Base-by-base conservation (phyloP, 768 basidiomycete genomes). In the Russula compacta region DNA sequence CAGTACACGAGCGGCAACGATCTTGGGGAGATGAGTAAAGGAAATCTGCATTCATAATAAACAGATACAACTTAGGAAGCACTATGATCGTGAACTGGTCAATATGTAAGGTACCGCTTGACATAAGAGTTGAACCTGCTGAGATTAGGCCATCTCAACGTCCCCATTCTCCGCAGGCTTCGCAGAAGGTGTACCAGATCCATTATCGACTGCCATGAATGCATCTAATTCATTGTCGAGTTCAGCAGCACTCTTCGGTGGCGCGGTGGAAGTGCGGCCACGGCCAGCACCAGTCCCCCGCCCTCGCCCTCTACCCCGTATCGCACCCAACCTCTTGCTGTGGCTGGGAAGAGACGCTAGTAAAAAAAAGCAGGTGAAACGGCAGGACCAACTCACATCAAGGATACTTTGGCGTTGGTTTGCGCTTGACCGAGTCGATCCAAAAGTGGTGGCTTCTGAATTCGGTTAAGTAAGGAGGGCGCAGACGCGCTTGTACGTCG, bases 161-260 rank as follows among this genome's bases (percentile, higher is more conserved):
- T 17, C 53, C 17, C 61, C 64, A 35, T 43, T 62, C 51, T 43
- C 60, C 10, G 39, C 53, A 21, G 44, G 43, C 44, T 62, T 64
- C 21, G 43, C 24, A 3, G 51, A 21, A 35, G 43, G 36, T 15
- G 21, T 65, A 35, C 39, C 56, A 19, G 60, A 36, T 29, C 56
- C 47, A 47, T 35, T 58, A 40, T 72, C 73, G 48, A 86, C 86
- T 8, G 80, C 83, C 89, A 92, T 89, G 67, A 90, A 91, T 3
- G 85, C 82, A 66, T 97, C 93, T 61, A 97, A 71, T 73, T 97
- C 93, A 71, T 81, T 85, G 71, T 97, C 93, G 61, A 97, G 74
- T 66, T 95, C 89, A 60, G 85, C 87, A 8, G 83, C 88, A 2
- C 88, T 88, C 73, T 89, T 84, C 4, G 81, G 78, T 49, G 55